A percentile compares a stretch with the other conserved stretches of the same genome.
Evolutionary conservation across 352 stramenopile genomes (phyloP).

Genomic region (Globisporangium canariense): DNA sequence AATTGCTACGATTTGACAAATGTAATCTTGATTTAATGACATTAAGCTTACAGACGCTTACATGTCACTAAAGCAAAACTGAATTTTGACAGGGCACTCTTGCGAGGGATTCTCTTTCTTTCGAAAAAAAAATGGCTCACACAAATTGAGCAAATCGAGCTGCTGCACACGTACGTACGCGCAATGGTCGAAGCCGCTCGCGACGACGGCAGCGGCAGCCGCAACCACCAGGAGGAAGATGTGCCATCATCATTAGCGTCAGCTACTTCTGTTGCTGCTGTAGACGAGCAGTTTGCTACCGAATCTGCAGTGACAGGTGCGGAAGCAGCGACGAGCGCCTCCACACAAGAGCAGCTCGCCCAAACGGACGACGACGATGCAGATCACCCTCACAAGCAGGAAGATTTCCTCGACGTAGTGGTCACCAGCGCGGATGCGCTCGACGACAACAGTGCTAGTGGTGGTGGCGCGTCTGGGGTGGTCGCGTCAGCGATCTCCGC

Average conservation of each 20-base stretch:
- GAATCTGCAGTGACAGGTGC: neutral
- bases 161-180: neutral
- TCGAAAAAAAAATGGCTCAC: constrained; percentile 9
- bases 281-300: neutral
- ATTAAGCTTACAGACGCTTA: neutral
- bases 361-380: constrained; percentile 8
- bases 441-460: neutral
- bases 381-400: constrained; percentile 17
- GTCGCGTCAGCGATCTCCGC: constrained; percentile 36
- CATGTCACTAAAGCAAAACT: neutral
- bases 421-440: constrained; percentile 58
- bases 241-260: neutral
- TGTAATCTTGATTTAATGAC: neutral
- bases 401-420: constrained; percentile 53
- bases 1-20: neutral
- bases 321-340: neutral
- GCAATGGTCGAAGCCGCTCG: neutral
- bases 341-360: neutral
- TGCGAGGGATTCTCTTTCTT: neutral
- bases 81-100: neutral
- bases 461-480: constrained; percentile 26
- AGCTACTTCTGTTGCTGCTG: neutral
- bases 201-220: neutral
- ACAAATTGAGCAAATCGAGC: constrained; percentile 2
- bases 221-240: neutral